Evolutionary conservation across 441 rosid genomes (phyloP), one percentile per base, ranked within the genome.

Genomic region (Capsella rubella): DNA sequence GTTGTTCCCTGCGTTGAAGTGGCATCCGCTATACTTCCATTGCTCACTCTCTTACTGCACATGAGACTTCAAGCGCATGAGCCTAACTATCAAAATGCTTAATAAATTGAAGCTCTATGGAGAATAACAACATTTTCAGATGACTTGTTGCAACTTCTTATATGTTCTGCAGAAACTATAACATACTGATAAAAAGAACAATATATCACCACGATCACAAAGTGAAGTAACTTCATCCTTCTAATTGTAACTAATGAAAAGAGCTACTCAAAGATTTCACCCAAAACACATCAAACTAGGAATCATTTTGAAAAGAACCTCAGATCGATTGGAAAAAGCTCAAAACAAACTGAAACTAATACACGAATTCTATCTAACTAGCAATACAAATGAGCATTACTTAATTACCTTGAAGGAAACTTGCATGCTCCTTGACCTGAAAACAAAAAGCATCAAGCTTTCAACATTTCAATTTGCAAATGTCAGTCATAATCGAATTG

Each of bases 381-480:
- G 15, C 40, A 42, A 15, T 75, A 42, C 34, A 53, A 67, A 11
- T 35, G 47, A 18, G 34, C 56, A 46, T 54, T 84, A 90, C 96
- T 5, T 21, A 16, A 9, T 81, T 86, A 91, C 98, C 95, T 89
- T 51, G 97, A 88, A 29, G 89, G 93, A 69, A 85, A 85, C 62
- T 81, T 87, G 87, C 99, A 94, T 50, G 76, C 71, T 42, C 83
- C 91, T 58, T 65, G 78, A 84, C 96, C 98, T 93, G 95, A 71
- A 83, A 89, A 74, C 67, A 32, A 35, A 55, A 50, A 50, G 31
- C 31, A 55, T 29, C 69, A 54, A 61, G 37, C 13, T 56, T 50
- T 47, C 31, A 73, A 39, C 10, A 40, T 7, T 45, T 8, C 31
- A 54, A 51, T 39, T 16, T 0, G 43, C 53, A 21, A 46, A 46